phyloP scores from a whole-genome alignment of 805 yeast genomes.

The Pichia ethanolica region DNA sequence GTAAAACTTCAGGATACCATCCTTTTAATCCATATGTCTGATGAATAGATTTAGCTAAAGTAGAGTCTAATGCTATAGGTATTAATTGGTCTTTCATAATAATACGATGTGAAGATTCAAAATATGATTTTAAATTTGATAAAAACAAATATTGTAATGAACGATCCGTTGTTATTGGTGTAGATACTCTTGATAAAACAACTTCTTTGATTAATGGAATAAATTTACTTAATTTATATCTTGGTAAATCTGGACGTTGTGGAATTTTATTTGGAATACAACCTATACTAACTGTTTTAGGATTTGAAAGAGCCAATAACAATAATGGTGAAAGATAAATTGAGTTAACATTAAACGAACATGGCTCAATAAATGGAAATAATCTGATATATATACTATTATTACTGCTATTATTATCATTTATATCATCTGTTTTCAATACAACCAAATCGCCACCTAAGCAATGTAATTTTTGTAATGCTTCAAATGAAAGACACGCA shows the following conservation, averaged over 20 bases:
- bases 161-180: slow-evolving; percentile 62
- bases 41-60: slow-evolving; percentile 51
- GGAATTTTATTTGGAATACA: neutral
- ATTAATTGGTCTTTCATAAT: slow-evolving; percentile 61
- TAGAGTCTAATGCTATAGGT: slow-evolving; percentile 70
- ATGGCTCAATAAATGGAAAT: slow-evolving; percentile 61
- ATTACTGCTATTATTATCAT: neutral
- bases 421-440: neutral
- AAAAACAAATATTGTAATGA: slow-evolving; percentile 54
- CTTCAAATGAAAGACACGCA: slow-evolving; percentile 40
- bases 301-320: slow-evolving; percentile 32
- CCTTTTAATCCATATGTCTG: slow-evolving; percentile 24
- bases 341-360: slow-evolving; percentile 30
- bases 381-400: slow-evolving; percentile 31
- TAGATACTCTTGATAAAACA: slow-evolving; percentile 58
- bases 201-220: slow-evolving; percentile 53
- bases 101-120: slow-evolving; percentile 51
- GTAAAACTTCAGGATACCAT: slow-evolving; percentile 35
- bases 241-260: slow-evolving; percentile 14
- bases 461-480: slow-evolving; percentile 49
- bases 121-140: slow-evolving; percentile 51
- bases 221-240: slow-evolving; percentile 16
- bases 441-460: slow-evolving; percentile 63
- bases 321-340: slow-evolving; percentile 61
- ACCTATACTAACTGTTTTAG: slow-evolving; percentile 10